These are phyloP conservation scores for Cercospora zeae-maydis DNA, from an alignment of 2,329 filamentous ascomycete genomes.

Conservation along the genomic window DNA sequence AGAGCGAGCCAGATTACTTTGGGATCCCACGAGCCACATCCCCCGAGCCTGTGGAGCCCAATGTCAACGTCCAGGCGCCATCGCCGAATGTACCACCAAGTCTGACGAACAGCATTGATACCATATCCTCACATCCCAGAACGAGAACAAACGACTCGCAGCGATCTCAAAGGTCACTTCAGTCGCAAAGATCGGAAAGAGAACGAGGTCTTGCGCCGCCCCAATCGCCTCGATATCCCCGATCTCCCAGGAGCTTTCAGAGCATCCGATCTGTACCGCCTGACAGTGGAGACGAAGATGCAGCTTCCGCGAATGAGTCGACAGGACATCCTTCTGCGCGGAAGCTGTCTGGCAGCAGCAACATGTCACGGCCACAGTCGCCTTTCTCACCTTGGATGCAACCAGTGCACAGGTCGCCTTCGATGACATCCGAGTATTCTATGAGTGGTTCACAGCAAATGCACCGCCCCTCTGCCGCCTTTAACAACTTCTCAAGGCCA, in stretches of 20 bases:
- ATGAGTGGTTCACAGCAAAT: constrained; percentile 46
- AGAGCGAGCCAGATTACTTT: constrained; percentile 41
- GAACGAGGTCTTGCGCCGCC: constrained; percentile 33
- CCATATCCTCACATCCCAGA: constrained; percentile 38
- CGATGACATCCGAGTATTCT: constrained; percentile 77
- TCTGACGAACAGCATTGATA: constrained; percentile 36
- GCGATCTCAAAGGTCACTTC: constrained; percentile 28
- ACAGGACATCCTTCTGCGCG: constrained; percentile 63
- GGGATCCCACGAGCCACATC: constrained; percentile 45
- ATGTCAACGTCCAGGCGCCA: constrained; percentile 42
- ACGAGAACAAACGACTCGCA: constrained; percentile 40
- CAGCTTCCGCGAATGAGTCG: constrained; percentile 54
- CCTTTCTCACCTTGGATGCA: constrained; percentile 62
- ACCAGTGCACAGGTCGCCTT: constrained; percentile 72
- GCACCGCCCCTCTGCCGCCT: constrained; percentile 18
- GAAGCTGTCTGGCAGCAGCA: constrained; percentile 72
- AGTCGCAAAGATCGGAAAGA: constrained; percentile 18
- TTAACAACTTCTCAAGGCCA: constrained; percentile 84
- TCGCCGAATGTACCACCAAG: constrained; percentile 40
- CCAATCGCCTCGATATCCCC: constrained; percentile 39
- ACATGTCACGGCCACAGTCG: constrained; percentile 57
- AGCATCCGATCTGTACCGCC: constrained; percentile 46
- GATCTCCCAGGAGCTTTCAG: constrained; percentile 42
- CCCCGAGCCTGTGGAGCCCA: constrained; percentile 45
- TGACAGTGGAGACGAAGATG: constrained; percentile 63